Conservation (phyloP, 2,329 filamentous ascomycete species). For the Raffaelea arxii region DNA sequence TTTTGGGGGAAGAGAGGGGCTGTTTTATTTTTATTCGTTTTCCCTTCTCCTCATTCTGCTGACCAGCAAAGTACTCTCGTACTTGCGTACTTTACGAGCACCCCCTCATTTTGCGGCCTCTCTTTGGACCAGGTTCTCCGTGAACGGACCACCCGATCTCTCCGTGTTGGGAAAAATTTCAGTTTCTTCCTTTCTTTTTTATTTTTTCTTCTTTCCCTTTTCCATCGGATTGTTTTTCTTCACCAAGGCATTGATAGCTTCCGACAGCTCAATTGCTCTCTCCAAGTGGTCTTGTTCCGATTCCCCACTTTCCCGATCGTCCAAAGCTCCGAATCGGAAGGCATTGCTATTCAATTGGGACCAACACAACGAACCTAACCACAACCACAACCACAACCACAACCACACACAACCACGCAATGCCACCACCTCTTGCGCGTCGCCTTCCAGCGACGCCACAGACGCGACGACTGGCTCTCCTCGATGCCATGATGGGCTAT, state of each 20-base stretch:
- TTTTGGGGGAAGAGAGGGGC: too few relatives aligned
- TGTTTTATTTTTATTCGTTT: background rate
- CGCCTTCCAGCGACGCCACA: background rate
- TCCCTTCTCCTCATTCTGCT: background rate
- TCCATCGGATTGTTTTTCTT: too few relatives aligned
- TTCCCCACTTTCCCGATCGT: background rate
- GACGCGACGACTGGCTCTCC: slow-evolving; percentile 6
- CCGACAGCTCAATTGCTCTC: too few relatives aligned
- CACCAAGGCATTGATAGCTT: too few relatives aligned
- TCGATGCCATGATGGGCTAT: slow-evolving; percentile 14
- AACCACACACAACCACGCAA: background rate
- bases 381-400: background rate
- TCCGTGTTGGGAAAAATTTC: background rate
- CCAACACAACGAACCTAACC: background rate
- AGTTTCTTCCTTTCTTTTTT: background rate
- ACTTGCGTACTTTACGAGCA: too few relatives aligned
- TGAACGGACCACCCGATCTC: background rate
- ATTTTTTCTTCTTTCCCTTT: background rate
- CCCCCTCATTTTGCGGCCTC: background rate
- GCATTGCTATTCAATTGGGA: background rate
- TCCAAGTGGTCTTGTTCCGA: too few relatives aligned
- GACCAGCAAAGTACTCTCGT: too few relatives aligned
- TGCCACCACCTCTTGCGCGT: background rate
- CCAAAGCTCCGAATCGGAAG: background rate
- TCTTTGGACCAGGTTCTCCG: background rate